Base-by-base conservation (phyloP, 192 early-diverging fungal species). In the Coemansia sp. region DNA sequence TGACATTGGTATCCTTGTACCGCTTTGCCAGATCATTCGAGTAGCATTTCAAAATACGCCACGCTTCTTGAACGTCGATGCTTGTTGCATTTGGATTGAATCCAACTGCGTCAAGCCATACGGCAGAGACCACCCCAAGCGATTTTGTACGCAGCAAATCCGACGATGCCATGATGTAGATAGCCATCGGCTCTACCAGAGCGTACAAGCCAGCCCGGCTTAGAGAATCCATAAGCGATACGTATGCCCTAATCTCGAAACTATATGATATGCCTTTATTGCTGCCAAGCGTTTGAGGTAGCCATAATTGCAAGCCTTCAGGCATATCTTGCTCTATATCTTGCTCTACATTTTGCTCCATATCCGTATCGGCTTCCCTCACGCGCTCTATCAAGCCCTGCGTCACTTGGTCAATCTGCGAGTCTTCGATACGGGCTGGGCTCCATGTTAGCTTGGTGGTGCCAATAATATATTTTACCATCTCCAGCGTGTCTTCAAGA, bases 61-160 rank as follows among this genome's bases (percentile, higher is more conserved):
- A 83, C 9, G 69, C 67, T 2, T 65, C 66, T n/a, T 67, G 67
- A 39, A 83, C 61, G 12, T 78, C 70, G 32, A 56, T 64, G 38
- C 64, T 60, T 5, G 81, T 66, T 4, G 81, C 35, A 17, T 38
- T 20, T 11, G 51, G 41, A 17, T 35, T 60, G 22, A 64, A 72
- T 1, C 76, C 76, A 32, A 56, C 45, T 2, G 70, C 39, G n/a
- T 83, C 81, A n/a, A 83, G 65, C 81, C 75, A 83, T 8, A 72
- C 60, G 1, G 73, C 71, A 5, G 73, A 76, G 14, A 83, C 39
- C 0, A 70, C 64, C 3, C 67, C 61, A 37, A 83, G 77, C 14
- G 65, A 66, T 48, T 15, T 48, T 12, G 14, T 15, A 12, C 45
- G 45, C 45, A 48, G 15, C 67, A 70, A 18, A 38, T 55, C 32